phyloP scores from a whole-genome alignment of 805 yeast genomes.

The Metschnikowia corniflorae region DNA sequence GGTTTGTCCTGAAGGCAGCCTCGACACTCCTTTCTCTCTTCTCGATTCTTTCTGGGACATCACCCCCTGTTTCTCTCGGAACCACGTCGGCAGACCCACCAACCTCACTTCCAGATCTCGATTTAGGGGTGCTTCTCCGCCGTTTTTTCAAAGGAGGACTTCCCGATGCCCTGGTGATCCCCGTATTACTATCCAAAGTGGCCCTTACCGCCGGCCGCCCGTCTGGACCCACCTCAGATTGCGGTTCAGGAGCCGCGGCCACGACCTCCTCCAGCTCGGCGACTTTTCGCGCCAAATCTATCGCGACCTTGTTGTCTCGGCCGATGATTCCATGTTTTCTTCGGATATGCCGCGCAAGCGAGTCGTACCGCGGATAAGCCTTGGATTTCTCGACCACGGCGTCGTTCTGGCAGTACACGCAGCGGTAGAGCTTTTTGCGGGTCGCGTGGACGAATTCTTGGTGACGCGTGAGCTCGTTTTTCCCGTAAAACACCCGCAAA shows the following conservation, averaged over 20 bases:
- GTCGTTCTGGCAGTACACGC: slow-evolving; percentile 34
- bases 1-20: too few species aligned
- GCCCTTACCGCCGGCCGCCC: not conserved
- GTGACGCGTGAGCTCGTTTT: slow-evolving; percentile 41
- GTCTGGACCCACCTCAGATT: not conserved
- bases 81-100: too few species aligned
- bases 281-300: slow-evolving; percentile 41
- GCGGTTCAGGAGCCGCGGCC: not conserved
- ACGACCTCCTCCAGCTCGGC: slow-evolving; percentile 24
- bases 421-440: slow-evolving; percentile 38
- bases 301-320: slow-evolving; percentile 42
- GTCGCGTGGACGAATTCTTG: slow-evolving; percentile 47
- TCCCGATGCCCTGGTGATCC: not conserved
- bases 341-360: slow-evolving; percentile 41
- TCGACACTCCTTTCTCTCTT: too few species aligned
- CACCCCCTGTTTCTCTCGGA: too few species aligned
- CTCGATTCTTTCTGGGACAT: too few species aligned
- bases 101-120: too few species aligned
- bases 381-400: slow-evolving; percentile 33
- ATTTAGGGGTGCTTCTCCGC: too few species aligned
- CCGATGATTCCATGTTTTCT: slow-evolving; percentile 44
- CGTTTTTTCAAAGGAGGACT: too few species aligned
- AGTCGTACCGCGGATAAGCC: slow-evolving; percentile 43
- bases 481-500: slow-evolving; percentile 41
- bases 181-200: not conserved